phyloP scores from a whole-genome alignment of 2,329 filamentous ascomycete genomes.

The Paecilomyces sp. region DNA sequence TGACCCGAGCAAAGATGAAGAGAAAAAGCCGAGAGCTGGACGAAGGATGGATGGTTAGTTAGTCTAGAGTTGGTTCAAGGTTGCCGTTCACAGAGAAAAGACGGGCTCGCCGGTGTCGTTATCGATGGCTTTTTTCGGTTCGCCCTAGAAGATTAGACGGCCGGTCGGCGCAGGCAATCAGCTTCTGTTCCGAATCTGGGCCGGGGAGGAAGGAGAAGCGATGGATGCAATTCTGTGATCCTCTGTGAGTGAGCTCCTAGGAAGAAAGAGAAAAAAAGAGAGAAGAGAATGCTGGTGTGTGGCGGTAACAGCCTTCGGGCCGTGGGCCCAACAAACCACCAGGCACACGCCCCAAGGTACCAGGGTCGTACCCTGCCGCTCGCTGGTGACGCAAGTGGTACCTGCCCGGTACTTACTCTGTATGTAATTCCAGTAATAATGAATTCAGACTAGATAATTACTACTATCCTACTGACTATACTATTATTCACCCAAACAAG shows the following conservation, averaged over 20 bases:
- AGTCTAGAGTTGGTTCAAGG: too few species aligned
- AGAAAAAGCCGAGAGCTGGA: background rate
- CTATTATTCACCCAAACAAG: background rate
- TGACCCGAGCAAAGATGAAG: background rate
- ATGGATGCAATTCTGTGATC: constrained; percentile 1
- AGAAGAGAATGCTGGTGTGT: background rate
- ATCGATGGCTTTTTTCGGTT: constrained; percentile 6
- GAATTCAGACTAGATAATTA: background rate
- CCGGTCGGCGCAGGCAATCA: constrained; percentile 10
- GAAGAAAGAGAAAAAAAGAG: too few species aligned
- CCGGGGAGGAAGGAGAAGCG: constrained; percentile 8
- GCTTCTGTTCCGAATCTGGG: constrained; percentile 14
- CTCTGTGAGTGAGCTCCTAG: too few species aligned
- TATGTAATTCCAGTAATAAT: too few species aligned
- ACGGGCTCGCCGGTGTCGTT: constrained; percentile 2
- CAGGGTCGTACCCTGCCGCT: constrained; percentile 12
- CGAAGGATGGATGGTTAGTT: too few species aligned
- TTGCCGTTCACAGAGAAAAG: background rate
- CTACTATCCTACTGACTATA: background rate
- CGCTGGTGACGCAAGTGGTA: constrained; percentile 12
- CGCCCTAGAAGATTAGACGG: constrained; percentile 7
- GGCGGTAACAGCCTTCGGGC: background rate
- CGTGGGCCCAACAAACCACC: constrained; percentile 13
- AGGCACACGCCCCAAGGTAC: constrained; percentile 6
- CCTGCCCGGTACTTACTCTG: constrained; percentile 8